Percentiles rank a stretch among this genome's conserved stretches.
Evolutionary conservation across 768 basidiomycete genomes (phyloP).

Genomic region (Boletus pseudo-olivaceus): DNA sequence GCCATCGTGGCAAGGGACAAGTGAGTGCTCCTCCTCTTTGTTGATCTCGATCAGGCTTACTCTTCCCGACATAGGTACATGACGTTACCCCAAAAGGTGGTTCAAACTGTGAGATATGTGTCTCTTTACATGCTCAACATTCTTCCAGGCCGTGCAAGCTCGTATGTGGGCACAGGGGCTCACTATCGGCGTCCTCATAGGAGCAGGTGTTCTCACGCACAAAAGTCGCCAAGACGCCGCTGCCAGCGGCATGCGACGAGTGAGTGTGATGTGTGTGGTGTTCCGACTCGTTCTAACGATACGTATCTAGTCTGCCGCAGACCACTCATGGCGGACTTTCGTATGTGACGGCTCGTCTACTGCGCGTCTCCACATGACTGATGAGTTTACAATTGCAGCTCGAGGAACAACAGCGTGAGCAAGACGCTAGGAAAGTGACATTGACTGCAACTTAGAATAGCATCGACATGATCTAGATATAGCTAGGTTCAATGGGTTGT

Average conservation of each 20-base stretch:
- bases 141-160: conserved; percentile 67
- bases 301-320: conserved; percentile 11
- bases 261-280: conserved; percentile 1
- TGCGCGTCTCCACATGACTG: neutral
- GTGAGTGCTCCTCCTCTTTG: conserved; percentile 34
- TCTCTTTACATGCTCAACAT: conserved; percentile 20
- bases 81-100: conserved; percentile 29
- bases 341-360: conserved; percentile 12
- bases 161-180: conserved; percentile 89
- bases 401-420: conserved; percentile 27
- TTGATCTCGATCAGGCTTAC: neutral
- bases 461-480: neutral
- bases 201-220: conserved; percentile 65
- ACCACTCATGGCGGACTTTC: conserved; percentile 30
- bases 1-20: conserved; percentile 62
- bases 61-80: conserved; percentile 13
- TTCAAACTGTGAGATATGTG: no score
- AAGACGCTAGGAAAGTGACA: conserved; percentile 15
- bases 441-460: conserved; percentile 1
- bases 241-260: conserved; percentile 15
- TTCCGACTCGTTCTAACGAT: neutral
- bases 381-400: conserved; percentile 15
- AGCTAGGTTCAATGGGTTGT: neutral
- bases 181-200: conserved; percentile 71
- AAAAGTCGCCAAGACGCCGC: conserved; percentile 42